phyloP scores from a whole-genome alignment of 768 basidiomycete species.

The Boletus rufocinnamomeus region DNA sequence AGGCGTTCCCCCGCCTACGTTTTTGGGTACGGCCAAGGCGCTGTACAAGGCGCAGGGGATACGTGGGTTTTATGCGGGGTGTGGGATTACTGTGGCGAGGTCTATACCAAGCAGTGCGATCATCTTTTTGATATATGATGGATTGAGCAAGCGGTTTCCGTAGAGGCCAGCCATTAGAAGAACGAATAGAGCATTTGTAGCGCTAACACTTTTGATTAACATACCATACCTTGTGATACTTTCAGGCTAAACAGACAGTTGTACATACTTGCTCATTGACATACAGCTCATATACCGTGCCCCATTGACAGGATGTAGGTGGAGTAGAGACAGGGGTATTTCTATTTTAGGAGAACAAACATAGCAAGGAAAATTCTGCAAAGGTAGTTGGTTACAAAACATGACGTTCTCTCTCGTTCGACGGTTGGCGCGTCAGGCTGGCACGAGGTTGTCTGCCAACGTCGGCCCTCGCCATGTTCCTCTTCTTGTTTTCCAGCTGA shows the following conservation, averaged over 20 bases:
- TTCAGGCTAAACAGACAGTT: neutral
- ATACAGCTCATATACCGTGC: too few relatives aligned
- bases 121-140: slow-evolving; percentile 92
- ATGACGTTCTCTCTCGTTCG: slow-evolving; percentile 14
- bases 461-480: neutral
- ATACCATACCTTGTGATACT: neutral
- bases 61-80: slow-evolving; percentile 87
- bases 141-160: slow-evolving; percentile 57
- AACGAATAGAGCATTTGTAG: slow-evolving; percentile 1
- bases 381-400: neutral
- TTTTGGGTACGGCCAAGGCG: slow-evolving; percentile 57
- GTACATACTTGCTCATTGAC: neutral
- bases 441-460: neutral
- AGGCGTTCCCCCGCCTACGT: slow-evolving; percentile 42
- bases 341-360: neutral
- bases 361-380: neutral
- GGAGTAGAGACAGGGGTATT: slow-evolving; percentile 4
- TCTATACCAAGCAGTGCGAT: slow-evolving; percentile 89
- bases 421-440: slow-evolving; percentile 9
- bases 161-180: slow-evolving; percentile 14
- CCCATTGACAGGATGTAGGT: too few relatives aligned
- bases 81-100: slow-evolving; percentile 85
- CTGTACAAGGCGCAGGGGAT: slow-evolving; percentile 79
- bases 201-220: neutral
- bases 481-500: neutral